Percentiles rank a stretch among this genome's conserved stretches.
phyloP scores from a whole-genome alignment of 495 filamentous ascomycete species.

The Aspergillus mulundensis region DNA sequence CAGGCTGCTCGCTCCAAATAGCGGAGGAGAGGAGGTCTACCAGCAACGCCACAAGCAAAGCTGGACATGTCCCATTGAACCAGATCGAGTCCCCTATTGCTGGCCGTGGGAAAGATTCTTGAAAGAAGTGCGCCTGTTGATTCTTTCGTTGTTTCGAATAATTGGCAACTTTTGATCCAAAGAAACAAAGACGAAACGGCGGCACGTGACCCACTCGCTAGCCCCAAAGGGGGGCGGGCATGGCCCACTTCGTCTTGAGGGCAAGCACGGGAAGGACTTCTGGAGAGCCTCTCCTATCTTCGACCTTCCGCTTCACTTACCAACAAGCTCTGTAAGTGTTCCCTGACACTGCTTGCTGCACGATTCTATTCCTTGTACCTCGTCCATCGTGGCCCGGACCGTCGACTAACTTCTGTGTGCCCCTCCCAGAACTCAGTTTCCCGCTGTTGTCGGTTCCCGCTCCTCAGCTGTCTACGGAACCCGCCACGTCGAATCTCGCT shows the following conservation, averaged over 20 bases:
- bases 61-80: neutral
- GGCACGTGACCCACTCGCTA: constrained; percentile 27
- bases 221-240: constrained; percentile 22
- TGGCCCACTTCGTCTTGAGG: constrained; percentile 17
- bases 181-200: neutral
- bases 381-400: neutral
- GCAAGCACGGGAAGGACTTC: constrained; percentile 18
- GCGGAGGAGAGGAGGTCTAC: neutral
- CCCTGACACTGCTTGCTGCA: neutral
- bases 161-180: neutral
- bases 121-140: neutral
- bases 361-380: no score
- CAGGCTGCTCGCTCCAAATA: neutral
- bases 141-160: neutral
- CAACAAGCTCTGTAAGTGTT: constrained; percentile 6
- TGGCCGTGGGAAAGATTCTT: neutral
- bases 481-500: constrained; percentile 17
- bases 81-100: neutral
- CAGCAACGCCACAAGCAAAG: neutral
- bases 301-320: constrained; percentile 20
- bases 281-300: constrained; percentile 30
- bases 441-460: constrained; percentile 10
- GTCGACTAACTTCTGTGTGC: neutral
- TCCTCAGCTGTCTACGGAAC: constrained; percentile 9
- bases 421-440: constrained; percentile 10